A percentile compares a stretch with the other conserved stretches of the same genome.
These are phyloP conservation scores for Penicillium maclennaniae DNA, from an alignment of 495 filamentous ascomycete genomes.

Conservation along the genomic window DNA sequence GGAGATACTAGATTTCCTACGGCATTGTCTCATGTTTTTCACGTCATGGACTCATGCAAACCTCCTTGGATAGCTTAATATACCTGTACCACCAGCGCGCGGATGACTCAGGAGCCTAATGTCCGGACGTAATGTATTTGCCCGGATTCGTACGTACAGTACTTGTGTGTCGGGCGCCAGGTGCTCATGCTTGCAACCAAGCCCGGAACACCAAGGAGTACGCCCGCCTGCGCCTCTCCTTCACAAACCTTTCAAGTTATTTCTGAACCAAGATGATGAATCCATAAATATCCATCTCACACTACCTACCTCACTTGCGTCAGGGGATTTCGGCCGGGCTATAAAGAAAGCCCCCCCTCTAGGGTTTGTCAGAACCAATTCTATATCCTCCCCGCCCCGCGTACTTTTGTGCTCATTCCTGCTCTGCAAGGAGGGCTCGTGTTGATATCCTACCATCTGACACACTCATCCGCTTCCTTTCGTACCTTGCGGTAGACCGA, in stretches of 20 bases:
- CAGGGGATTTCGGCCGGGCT: too few relatives aligned
- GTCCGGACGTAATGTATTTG: not conserved
- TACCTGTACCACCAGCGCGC: slow-evolving; percentile 20
- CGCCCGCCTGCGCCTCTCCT: too few relatives aligned
- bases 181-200: not conserved
- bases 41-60: slow-evolving; percentile 25
- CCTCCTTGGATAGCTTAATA: slow-evolving; percentile 23
- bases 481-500: slow-evolving; percentile 9
- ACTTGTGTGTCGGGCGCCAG: not conserved
- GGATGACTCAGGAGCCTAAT: not conserved
- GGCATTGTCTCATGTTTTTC: slow-evolving; percentile 13
- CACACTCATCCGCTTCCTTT: not conserved
- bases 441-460: not conserved
- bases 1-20: not conserved
- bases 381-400: not conserved
- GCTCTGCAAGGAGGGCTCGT: not conserved
- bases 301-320: too few relatives aligned
- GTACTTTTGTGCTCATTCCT: not conserved
- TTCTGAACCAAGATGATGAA: not conserved
- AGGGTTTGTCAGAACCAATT: not conserved
- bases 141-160: not conserved
- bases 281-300: not conserved
- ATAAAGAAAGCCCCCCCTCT: too few relatives aligned
- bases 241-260: not conserved
- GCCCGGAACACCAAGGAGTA: not conserved